Evolutionary conservation across 2,329 filamentous ascomycete species (phyloP), one percentile per base, ranked within the genome.

Genomic region (Atkinsonella texensis): DNA sequence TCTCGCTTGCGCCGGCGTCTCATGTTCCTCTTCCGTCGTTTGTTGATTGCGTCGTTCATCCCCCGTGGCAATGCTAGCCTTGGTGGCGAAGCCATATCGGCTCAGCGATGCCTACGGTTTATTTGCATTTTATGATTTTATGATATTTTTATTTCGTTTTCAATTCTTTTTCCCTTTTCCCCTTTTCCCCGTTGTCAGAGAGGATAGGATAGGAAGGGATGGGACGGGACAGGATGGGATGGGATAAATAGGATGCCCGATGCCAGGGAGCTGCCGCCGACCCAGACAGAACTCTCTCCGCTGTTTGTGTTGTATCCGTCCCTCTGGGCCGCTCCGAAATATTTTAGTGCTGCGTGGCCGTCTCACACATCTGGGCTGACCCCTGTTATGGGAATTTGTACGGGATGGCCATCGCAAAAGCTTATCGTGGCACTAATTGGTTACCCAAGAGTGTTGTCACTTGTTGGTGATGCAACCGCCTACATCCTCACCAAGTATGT

Each of bases 1-100:
- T 45, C 46, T 52, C 41, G 51, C 50, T 52, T 52, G 46, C 41
- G 46, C 51, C 51, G 33, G 41, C 46, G 46, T 45, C 20, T 44
- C 35, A 15, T 40, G 33, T 40, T 31, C 46, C 18, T 48, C 40
- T 31, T 18, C 45, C 10, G 11, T 18, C 28, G 31, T n/a, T n/a
- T n/a, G n/a, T n/a, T n/a, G n/a, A n/a, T n/a, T n/a, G n/a, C n/a
- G n/a, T n/a, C n/a, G n/a, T n/a, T n/a, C n/a, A n/a, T n/a, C n/a
- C n/a, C n/a, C n/a, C n/a, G 38, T 44, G 18, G 38, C 45, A 17
- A 50, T 49, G 41, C 45, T 47, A 43, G 48, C 51, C n/a, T 52
- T 13, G 8, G 28, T 46, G 28, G 47, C 43, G 46, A 42, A 52
- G 20, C 40, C 35, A 45, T 28, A 47, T 41, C 46, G 42, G 46